Evolutionary conservation across 192 early-diverging fungal species (phyloP).

Genomic region (Entomortierella beljakovae): DNA sequence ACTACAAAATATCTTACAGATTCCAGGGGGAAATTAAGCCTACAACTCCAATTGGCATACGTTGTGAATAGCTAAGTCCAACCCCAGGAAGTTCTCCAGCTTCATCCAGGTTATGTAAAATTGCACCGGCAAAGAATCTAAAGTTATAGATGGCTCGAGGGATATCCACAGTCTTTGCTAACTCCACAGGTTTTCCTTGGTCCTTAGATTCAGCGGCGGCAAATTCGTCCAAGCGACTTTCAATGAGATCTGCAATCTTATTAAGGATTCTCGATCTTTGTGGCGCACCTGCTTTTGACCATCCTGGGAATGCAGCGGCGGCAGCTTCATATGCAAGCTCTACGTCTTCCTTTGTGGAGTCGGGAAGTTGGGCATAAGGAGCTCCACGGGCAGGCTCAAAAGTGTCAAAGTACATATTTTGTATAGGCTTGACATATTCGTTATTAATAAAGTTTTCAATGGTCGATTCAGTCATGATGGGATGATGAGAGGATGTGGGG

Average conservation of each 20-base stretch:
- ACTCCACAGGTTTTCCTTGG: constrained; percentile 76
- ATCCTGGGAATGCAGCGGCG: constrained; percentile 66
- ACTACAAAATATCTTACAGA: constrained; percentile 39
- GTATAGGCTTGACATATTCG: constrained; percentile 56
- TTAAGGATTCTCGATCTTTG: constrained; percentile 64
- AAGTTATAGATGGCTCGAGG: constrained; percentile 72
- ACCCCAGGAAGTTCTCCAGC: constrained; percentile 61
- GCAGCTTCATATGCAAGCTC: constrained; percentile 72
- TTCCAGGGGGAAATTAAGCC: constrained; percentile 80
- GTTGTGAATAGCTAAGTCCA: constrained; percentile 61
- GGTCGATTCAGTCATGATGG: constrained; percentile 10
- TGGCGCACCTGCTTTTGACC: constrained; percentile 64
- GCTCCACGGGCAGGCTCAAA: constrained; percentile 68
- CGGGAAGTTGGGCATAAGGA: constrained; percentile 63
- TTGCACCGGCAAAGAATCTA: constrained; percentile 73
- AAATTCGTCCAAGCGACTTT: constrained; percentile 65
- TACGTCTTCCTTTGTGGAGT: constrained; percentile 67
- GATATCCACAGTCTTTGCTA: constrained; percentile 72
- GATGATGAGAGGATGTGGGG: not conserved
- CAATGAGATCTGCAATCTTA: constrained; percentile 66
- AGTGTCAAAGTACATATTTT: constrained; percentile 63
- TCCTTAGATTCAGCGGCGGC: constrained; percentile 73
- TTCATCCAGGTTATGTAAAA: constrained; percentile 62
- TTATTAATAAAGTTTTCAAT: constrained; percentile 74
- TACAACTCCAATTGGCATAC: constrained; percentile 72